Evolutionary conservation across 192 early-diverging fungal genomes (phyloP), one percentile per base, ranked within the genome.

Genomic region (Coemansia sp.): DNA sequence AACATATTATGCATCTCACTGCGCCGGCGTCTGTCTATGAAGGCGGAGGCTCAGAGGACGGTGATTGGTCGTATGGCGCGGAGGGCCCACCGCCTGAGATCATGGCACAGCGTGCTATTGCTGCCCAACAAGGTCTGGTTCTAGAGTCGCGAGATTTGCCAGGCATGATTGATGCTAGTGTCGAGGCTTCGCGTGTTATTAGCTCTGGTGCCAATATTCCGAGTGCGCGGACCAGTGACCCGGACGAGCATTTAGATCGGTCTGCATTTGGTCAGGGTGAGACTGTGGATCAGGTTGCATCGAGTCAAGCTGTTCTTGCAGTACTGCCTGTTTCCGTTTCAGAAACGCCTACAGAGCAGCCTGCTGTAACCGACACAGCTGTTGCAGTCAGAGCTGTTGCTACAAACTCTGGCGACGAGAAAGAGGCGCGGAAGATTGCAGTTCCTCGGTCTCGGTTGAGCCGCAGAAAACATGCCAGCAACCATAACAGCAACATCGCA

Each of bases 61-160:
- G 72, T 40, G 77, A 80, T 72, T 80, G 77, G 77, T 54, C 68
- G n/a, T 80, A 57, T 34, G 77, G 77, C 1, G 42, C 74, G 4
- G 77, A 80, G 22, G 77, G 77, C 4, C 72, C 72, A 17, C 77
- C 77, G 12, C 68, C 77, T 4, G 72, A 74, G 62, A 19, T 70
- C 20, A 20, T 59, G 40, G 60, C 67, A 2, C 63, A 63, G 40
- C 64, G 65, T 5, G 58, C 62, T 26, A 34, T 38, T 3, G 36
- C n/a, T 7, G 26, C 23, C 26, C 19, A 56, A 6, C 21, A 20
- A 11, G 44, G 5, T 2, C 46, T 38, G 53, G 64, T 46, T 19
- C 12, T 54, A 3, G 52, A 54, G 28, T 72, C 70, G 37, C 64
- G 70, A 23, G 70, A 68, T 47, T 42, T 78, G 50, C 70, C 66